Conservation (phyloP, 257 asterid genomes). For the Solanum chiquidenum region DNA sequence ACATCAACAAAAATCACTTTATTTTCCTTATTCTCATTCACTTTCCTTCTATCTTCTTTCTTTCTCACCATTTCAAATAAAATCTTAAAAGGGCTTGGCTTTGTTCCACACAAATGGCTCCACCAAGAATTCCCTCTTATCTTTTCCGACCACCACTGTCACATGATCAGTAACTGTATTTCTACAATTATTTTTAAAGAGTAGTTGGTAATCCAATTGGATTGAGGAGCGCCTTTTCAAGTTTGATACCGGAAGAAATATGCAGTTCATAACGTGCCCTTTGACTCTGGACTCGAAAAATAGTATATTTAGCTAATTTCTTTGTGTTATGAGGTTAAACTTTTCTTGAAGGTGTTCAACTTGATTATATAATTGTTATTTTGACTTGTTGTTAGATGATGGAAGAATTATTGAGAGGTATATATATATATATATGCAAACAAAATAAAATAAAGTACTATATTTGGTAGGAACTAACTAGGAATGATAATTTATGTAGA, state of each 20-base stretch:
- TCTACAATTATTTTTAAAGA: neutral
- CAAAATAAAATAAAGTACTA: neutral
- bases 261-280: neutral
- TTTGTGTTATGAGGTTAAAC: neutral
- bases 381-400: neutral
- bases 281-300: neutral
- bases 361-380: neutral
- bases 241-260: neutral
- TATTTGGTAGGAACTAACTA: neutral
- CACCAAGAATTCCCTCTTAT: neutral
- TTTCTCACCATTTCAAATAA: constrained; percentile 4
- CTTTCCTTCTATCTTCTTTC: neutral
- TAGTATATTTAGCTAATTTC: neutral
- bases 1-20: constrained; percentile 23
- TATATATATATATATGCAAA: neutral
- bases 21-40: neutral
- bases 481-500: neutral
- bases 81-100: neutral
- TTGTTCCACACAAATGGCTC: neutral
- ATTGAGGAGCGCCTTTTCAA: neutral
- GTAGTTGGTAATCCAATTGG: neutral
- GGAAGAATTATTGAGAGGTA: too few species aligned
- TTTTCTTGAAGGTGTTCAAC: neutral
- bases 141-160: neutral
- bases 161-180: neutral